Percentiles rank a stretch among this genome's conserved stretches.
Conservation (phyloP, 2,329 filamentous ascomycete species). For the Talaromyces sp. region DNA sequence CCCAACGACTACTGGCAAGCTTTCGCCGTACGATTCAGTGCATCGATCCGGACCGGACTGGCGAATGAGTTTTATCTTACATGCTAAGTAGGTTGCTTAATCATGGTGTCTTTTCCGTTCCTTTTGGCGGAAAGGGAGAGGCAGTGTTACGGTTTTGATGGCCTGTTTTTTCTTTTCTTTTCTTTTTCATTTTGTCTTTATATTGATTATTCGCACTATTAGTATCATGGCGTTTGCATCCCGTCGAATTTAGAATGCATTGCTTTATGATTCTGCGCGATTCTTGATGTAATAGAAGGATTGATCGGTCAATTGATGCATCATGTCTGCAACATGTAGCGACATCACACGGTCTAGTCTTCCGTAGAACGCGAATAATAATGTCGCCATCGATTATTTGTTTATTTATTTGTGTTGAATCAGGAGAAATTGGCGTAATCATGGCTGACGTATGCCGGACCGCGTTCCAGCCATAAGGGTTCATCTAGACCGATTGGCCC, state of each 20-base stretch:
- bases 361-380: background rate
- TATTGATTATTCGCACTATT: background rate
- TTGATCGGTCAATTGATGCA: background rate
- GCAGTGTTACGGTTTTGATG: background rate
- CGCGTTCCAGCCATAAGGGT: background rate
- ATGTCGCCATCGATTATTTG: background rate
- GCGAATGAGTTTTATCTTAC: background rate
- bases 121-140: background rate
- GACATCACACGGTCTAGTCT: background rate
- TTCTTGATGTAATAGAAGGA: background rate
- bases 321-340: background rate
- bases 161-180: background rate
- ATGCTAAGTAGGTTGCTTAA: background rate
- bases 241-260: slow-evolving; percentile 2
- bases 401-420: background rate
- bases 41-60: background rate
- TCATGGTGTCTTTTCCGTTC: background rate
- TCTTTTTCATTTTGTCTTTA: background rate
- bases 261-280: background rate
- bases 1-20: background rate
- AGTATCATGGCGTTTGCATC: slow-evolving; percentile 4
- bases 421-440: too few species aligned
- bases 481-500: too few species aligned
- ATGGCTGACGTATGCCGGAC: background rate
- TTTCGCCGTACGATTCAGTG: background rate